phyloP scores from a whole-genome alignment of 768 basidiomycete genomes.

The Phlebiopsis gigantea region DNA sequence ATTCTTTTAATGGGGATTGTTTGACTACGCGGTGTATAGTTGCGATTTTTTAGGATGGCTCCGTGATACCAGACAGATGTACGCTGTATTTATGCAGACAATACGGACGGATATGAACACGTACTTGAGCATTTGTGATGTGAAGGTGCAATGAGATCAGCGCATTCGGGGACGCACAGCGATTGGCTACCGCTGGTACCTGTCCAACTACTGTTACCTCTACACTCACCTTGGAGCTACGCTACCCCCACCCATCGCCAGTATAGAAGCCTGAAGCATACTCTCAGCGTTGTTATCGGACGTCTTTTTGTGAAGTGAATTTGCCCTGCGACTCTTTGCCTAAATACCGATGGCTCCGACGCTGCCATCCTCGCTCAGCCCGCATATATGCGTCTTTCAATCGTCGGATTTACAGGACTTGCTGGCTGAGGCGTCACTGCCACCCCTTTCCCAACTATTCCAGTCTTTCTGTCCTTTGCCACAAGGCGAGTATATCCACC shows the following conservation, averaged over 20 bases:
- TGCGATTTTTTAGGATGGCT: background rate
- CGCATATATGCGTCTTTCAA: constrained; percentile 70
- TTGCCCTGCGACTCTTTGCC: no score
- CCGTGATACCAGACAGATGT: background rate
- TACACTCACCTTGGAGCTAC: background rate
- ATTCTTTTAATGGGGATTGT: constrained; percentile 4
- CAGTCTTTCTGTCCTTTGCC: constrained; percentile 84
- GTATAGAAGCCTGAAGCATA: background rate
- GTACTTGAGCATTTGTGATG: no score
- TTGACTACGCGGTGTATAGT: background rate
- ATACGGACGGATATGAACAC: no score
- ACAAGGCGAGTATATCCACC: constrained; percentile 47
- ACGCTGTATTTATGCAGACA: background rate
- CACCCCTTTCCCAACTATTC: constrained; percentile 65
- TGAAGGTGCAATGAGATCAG: background rate
- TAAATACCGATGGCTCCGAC: constrained; percentile 47
- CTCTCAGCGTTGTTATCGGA: no score
- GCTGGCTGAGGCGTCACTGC: constrained; percentile 53
- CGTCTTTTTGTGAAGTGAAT: no score
- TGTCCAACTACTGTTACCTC: background rate
- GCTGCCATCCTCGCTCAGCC: constrained; percentile 72
- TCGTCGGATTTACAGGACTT: constrained; percentile 67
- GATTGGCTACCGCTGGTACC: background rate
- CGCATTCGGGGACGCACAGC: background rate
- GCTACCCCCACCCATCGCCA: background rate